Conservation (phyloP, 1,284 basidiomycete genomes). For the Tetrapyrgos nigripes region DNA sequence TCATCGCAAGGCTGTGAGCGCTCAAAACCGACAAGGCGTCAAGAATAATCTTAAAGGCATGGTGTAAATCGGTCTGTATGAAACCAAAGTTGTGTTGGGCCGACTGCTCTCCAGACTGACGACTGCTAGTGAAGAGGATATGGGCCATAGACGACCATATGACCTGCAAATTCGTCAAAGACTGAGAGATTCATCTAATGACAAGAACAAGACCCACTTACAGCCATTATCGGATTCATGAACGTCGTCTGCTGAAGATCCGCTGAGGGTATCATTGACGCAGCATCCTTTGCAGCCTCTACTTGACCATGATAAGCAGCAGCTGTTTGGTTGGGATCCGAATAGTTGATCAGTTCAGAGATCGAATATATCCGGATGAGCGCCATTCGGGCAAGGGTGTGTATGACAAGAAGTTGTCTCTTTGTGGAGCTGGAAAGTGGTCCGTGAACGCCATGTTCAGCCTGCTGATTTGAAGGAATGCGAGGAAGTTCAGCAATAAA, state of each 20-base stretch:
- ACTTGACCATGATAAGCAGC: constrained; percentile 6
- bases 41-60: too few species aligned
- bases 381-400: constrained; percentile 8
- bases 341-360: constrained; percentile 10
- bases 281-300: constrained; percentile 7
- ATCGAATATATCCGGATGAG: constrained; percentile 10
- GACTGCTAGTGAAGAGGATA: too few species aligned
- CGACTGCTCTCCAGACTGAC: too few species aligned
- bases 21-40: too few species aligned
- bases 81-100: too few species aligned
- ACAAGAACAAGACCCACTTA: background rate
- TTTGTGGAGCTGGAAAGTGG: background rate
- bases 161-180: too few species aligned
- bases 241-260: background rate
- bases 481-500: constrained; percentile 6
- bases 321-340: background rate
- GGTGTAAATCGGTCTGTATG: too few species aligned
- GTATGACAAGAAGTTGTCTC: constrained; percentile 10
- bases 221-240: constrained; percentile 15
- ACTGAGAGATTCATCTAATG: too few species aligned
- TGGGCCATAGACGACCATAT: too few species aligned
- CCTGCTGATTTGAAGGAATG: background rate
- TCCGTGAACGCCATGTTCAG: too few species aligned
- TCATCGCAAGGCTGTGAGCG: too few species aligned
- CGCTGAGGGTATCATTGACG: background rate